A percentile compares a stretch with the other conserved stretches of the same genome.
These are phyloP conservation scores for Globisporangium camurandrum DNA, from an alignment of 352 stramenopile species.

Conservation along the genomic window DNA sequence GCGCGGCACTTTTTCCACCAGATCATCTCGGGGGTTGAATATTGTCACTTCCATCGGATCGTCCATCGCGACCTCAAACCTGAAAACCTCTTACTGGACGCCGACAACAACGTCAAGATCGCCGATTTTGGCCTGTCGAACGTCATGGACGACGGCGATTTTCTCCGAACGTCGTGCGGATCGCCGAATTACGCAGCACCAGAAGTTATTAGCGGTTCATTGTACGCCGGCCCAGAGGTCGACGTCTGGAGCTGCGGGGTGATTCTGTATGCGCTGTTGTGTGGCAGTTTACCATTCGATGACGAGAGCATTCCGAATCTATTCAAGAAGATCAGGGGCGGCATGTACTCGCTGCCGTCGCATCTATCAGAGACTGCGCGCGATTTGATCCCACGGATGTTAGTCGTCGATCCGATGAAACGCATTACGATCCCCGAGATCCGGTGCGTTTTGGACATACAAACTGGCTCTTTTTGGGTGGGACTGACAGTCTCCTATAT, in stretches of 20 bases:
- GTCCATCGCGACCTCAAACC: constrained; percentile 98
- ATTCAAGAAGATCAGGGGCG: constrained; percentile 98
- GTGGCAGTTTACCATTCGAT: constrained; percentile 97
- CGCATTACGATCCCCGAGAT: constrained; percentile 98
- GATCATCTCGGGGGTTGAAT: constrained; percentile 97
- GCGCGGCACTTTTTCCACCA: constrained; percentile 99
- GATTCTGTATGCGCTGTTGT: constrained; percentile 98
- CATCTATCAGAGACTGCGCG: constrained; percentile 94
- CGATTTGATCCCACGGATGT: constrained; percentile 97
- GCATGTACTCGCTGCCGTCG: constrained; percentile 97
- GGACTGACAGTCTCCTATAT: not conserved
- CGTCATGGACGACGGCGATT: constrained; percentile 97
- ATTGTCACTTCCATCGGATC: constrained; percentile 99
- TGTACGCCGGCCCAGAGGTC: constrained; percentile 98
- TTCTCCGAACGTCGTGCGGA: constrained; percentile 95
- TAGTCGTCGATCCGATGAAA: constrained; percentile 99
- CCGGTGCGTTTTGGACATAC: constrained; percentile 27
- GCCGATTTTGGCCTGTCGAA: constrained; percentile 99
- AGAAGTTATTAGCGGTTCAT: constrained; percentile 97
- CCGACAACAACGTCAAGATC: constrained; percentile 99
- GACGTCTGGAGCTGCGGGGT: constrained; percentile 99
- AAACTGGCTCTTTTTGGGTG: too few species aligned
- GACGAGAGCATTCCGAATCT: constrained; percentile 98
- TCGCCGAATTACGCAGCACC: constrained; percentile 99
- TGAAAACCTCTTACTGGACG: constrained; percentile 96